These are phyloP conservation scores for Penstemon davidsonii DNA, from an alignment of 257 asterid genomes.

Conservation along the genomic window DNA sequence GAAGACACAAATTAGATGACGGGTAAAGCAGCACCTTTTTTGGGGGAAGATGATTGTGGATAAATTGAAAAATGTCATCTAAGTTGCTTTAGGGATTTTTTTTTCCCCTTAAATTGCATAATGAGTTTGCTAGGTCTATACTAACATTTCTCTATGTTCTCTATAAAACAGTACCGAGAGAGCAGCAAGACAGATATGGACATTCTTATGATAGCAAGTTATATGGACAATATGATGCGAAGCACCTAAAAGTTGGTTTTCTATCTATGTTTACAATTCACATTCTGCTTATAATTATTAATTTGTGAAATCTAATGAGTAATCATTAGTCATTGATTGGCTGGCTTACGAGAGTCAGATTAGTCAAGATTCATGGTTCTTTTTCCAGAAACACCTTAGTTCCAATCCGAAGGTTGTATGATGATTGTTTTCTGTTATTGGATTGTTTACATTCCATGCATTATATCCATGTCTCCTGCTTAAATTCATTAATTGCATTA, in stretches of 20 bases:
- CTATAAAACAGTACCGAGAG: conserved; percentile 49
- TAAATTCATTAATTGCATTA: too few relatives aligned
- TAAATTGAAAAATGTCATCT: not conserved
- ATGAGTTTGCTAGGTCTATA: not conserved
- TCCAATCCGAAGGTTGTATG: not conserved
- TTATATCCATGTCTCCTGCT: too few relatives aligned
- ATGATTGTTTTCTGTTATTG: too few relatives aligned
- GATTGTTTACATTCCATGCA: too few relatives aligned
- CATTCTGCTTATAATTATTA: not conserved
- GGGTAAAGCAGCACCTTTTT: too few relatives aligned
- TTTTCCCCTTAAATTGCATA: not conserved
- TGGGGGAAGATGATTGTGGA: not conserved
- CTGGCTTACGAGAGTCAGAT: not conserved
- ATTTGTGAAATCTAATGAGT: conserved; percentile 13
- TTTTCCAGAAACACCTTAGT: not conserved
- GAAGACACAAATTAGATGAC: too few relatives aligned
- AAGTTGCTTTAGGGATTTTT: too few relatives aligned
- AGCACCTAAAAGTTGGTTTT: conserved; percentile 66
- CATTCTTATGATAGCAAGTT: conserved; percentile 66
- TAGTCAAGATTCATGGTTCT: conserved; percentile 1
- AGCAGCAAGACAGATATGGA: conserved; percentile 59
- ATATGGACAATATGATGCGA: conserved; percentile 60
- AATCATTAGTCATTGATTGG: conserved; percentile 6
- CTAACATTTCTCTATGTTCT: conserved; percentile 32
- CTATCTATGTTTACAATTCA: conserved; percentile 30